Evolutionary conservation across 1,284 basidiomycete genomes (phyloP).

Genomic region (Sporisorium graminicola): DNA sequence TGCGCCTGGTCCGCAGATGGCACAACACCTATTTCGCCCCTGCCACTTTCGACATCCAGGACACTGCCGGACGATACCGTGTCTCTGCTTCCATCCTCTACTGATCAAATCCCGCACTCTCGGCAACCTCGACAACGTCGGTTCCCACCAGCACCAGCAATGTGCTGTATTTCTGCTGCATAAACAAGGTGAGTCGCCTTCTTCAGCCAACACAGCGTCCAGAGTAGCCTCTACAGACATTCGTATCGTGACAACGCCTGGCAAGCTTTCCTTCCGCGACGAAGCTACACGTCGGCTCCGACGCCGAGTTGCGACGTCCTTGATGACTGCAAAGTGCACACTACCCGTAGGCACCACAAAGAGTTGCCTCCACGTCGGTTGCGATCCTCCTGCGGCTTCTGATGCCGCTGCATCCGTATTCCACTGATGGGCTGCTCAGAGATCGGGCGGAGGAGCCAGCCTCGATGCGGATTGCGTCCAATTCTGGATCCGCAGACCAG

Average conservation of each 20-base stretch:
- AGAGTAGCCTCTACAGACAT: slow-evolving; percentile 2
- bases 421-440: slow-evolving; percentile 34
- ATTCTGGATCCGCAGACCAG: neutral
- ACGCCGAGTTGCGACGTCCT: slow-evolving; percentile 26
- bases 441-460: slow-evolving; percentile 1
- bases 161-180: neutral
- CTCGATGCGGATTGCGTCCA: slow-evolving; percentile 33
- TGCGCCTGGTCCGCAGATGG: slow-evolving; percentile 57
- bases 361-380: slow-evolving; percentile 35
- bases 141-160: neutral
- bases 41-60: slow-evolving; percentile 51
- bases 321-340: slow-evolving; percentile 39
- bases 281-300: slow-evolving; percentile 18
- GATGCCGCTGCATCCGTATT: slow-evolving; percentile 19
- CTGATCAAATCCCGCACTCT: slow-evolving; percentile 7
- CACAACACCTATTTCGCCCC: slow-evolving; percentile 57
- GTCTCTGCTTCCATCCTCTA: slow-evolving; percentile 56
- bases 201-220: slow-evolving; percentile 20
- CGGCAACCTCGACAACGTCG: neutral
- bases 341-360: slow-evolving; percentile 27
- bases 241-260: neutral
- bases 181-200: slow-evolving; percentile 41
- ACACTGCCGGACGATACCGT: slow-evolving; percentile 53
- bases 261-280: slow-evolving; percentile 17
- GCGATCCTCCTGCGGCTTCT: slow-evolving; percentile 9